Conservation (phyloP, 768 basidiomycete species). For the Mycena metata region DNA sequence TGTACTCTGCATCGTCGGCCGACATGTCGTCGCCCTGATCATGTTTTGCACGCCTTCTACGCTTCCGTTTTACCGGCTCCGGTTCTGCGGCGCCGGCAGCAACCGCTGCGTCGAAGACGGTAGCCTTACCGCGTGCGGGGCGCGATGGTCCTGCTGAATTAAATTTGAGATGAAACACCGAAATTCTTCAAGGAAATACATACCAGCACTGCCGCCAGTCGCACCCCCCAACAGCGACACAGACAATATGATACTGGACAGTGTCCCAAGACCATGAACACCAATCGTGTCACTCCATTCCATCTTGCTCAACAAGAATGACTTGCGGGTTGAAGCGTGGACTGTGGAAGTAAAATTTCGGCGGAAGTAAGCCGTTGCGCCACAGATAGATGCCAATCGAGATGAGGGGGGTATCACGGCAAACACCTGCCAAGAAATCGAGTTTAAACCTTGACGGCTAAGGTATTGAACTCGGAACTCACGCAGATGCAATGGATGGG, state of each 20-base stretch:
- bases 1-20: background rate
- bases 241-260: slow-evolving; percentile 11
- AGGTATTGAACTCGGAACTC: background rate
- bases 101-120: background rate
- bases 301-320: slow-evolving; percentile 10
- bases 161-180: background rate
- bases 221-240: slow-evolving; percentile 13
- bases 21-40: background rate
- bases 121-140: background rate
- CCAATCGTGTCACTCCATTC: slow-evolving; percentile 16
- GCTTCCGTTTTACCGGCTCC: background rate
- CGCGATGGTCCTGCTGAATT: slow-evolving; percentile 7
- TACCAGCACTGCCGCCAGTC: background rate
- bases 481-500: slow-evolving; percentile 11
- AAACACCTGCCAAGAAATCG: slow-evolving; percentile 7
- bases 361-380: slow-evolving; percentile 10
- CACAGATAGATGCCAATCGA: slow-evolving; percentile 23
- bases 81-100: slow-evolving; percentile 2
- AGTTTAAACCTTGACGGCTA: background rate
- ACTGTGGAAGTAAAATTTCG: background rate
- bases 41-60: background rate
- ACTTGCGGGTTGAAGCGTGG: slow-evolving; percentile 6
- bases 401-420: slow-evolving; percentile 15
- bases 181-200: background rate
- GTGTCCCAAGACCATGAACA: slow-evolving; percentile 7